Evolutionary conservation across 140 eudicot species (phyloP), one percentile per base, ranked within the genome.

Genomic region (Cichorium intybus): DNA sequence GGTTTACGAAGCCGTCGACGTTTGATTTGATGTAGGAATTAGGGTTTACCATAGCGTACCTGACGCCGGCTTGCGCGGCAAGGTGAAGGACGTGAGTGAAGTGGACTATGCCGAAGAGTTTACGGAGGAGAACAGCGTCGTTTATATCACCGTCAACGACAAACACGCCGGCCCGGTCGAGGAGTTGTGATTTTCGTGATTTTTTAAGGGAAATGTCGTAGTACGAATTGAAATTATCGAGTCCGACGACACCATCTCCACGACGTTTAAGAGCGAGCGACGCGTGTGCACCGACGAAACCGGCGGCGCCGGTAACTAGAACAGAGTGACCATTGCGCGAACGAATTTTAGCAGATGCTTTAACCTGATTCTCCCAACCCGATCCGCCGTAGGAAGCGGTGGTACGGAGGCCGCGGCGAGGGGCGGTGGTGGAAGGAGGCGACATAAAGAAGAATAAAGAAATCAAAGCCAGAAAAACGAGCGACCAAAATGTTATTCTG

Each of bases 11-110:
- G 7, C 95, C 95, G 35, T 83, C 83, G 10, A 89, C 60, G 55
- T 89, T 89, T 22, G 87, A 80, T 14, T 83, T 79, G 1, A 89
- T 52, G 52, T 85, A 89, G 12, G 91, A 80, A 27, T 24, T 53
- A 21, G 97, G 97, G 76, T 86, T 86, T 39, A 86, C 71, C 95
- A 89, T 86, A 0, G 97, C 97, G 20, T 89, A 86, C 83, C 97
- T 55, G 0, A 89, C 97, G 0, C 97, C 97, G 0, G 97, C 97
- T 39, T 89, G 97, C 0, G 97, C 97, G 0, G 97, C 97, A 16
- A 89, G 72, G 48, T 89, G 97, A 73, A 89, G 73, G 1, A 89
- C 95, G 56, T 86, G 95, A 15, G 82, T 86, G 50, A 89, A 86
- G 22, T 56, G 69, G 34, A 81, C 92, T 39, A 68, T 20, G 9